Conservation (phyloP, 2,329 filamentous ascomycete genomes). For the Aspergillus neotritici region DNA sequence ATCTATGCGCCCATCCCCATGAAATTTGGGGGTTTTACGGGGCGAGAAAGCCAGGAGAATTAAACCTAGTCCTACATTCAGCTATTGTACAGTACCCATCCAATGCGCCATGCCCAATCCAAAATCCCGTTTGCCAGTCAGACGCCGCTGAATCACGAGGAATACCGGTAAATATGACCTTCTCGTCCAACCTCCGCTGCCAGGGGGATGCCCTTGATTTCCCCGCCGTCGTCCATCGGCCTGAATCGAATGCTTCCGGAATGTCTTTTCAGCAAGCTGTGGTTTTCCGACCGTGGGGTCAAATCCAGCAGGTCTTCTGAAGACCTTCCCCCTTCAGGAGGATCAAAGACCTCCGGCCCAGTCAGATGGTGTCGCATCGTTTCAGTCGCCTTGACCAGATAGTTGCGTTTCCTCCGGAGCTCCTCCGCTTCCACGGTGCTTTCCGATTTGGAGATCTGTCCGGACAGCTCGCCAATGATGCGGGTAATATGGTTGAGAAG, state of each 20-base stretch:
- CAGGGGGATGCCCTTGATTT: constrained; percentile 60
- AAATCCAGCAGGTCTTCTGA: constrained; percentile 23
- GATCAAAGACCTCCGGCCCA: constrained; percentile 80
- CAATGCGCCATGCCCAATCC: not conserved
- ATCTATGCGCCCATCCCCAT: too few relatives aligned
- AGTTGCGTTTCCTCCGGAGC: constrained; percentile 51
- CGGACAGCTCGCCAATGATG: constrained; percentile 52
- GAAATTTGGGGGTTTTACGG: too few relatives aligned
- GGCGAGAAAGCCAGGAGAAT: too few relatives aligned
- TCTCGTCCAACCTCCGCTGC: constrained; percentile 39
- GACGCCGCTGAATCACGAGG: constrained; percentile 2
- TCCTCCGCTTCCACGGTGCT: constrained; percentile 40
- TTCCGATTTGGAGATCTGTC: constrained; percentile 37
- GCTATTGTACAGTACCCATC: not conserved
- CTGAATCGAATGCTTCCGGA: constrained; percentile 14
- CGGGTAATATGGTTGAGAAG: constrained; percentile 65
- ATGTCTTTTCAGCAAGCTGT: constrained; percentile 21
- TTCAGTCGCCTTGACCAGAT: constrained; percentile 67
- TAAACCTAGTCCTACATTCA: not conserved
- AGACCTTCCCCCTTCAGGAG: constrained; percentile 42
- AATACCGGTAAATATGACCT: constrained; percentile 31
- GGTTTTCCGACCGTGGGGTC: constrained; percentile 21
- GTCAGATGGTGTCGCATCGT: constrained; percentile 76
- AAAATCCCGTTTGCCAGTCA: not conserved
- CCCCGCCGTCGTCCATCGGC: constrained; percentile 23